Percentiles rank a stretch among this genome's conserved stretches.
Conservation (phyloP, 768 basidiomycete species). For the Phylloporus sp. region DNA sequence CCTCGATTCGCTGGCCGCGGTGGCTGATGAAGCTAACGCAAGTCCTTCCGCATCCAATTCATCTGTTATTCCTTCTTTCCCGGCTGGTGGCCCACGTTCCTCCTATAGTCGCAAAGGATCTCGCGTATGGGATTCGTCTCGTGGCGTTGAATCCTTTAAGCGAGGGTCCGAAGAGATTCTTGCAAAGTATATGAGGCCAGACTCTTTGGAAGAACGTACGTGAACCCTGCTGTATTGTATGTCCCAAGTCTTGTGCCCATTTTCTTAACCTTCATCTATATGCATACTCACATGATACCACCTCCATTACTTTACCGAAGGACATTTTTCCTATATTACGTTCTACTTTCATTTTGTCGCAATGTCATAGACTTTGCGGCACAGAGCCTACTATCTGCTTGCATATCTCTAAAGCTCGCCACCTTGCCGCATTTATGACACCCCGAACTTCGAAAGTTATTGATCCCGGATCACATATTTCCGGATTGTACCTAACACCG, state of each 20-base stretch:
- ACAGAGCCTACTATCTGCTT: neutral
- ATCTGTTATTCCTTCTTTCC: conserved; percentile 49
- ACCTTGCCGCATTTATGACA: neutral
- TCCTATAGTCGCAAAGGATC: conserved; percentile 41
- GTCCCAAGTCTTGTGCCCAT: neutral
- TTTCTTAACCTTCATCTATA: neutral
- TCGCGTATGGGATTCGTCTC: conserved; percentile 81
- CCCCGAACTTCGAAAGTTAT: neutral
- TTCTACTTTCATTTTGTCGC: neutral
- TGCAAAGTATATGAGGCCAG: conserved; percentile 75
- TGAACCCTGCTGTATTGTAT: conserved; percentile 3
- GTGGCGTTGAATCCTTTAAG: conserved; percentile 83
- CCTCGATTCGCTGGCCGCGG: conserved; percentile 14
- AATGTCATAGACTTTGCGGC: neutral
- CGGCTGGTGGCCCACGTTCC: conserved; percentile 36
- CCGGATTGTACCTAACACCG: too few relatives aligned
- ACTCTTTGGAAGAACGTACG: conserved; percentile 57
- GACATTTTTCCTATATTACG: neutral
- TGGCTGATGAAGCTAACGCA: conserved; percentile 4
- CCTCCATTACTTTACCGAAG: neutral
- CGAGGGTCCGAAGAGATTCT: conserved; percentile 84
- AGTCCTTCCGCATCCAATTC: conserved; percentile 33
- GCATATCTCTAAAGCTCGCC: neutral
- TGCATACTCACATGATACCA: neutral
- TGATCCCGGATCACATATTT: too few relatives aligned